Base-by-base conservation (phyloP, 2,329 filamentous ascomycete species). In the Fonsecaea multimorphosa region DNA sequence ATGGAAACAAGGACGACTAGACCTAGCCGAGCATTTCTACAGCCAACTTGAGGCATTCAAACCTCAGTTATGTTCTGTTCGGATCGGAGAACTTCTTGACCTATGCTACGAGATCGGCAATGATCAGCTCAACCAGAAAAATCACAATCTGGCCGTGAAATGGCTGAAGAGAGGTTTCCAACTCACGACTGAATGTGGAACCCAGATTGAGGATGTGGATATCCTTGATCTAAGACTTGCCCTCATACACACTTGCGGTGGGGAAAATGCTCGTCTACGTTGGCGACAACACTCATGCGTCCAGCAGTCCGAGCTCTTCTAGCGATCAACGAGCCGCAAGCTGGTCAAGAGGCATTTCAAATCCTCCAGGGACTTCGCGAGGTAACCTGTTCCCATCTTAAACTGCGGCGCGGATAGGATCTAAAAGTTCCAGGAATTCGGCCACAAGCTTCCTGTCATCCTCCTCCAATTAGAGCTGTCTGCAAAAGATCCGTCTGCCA, bases 1-100 rank as follows among this genome's bases (percentile, higher is more conserved):
- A 32, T 96, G 89, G 88, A 87, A 88, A 71, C 88, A 93, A 73
- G 83, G 86, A 46, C 86, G 89, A 46, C 81, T 90, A 14, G 90
- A 94, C 64, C 85, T 93, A 55, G 91, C 91, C 31, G 91, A 96
- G 61, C 87, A 92, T 75, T 87, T 95, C 82, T 93, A 89, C 76
- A 77, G 77, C 38, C 91, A 91, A 71, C 77, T 86, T 54, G 71
- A 78, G 67, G n/a, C 75, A 78, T 9, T 76, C 71, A 40, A 73
- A 72, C 24, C 72, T 59, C 61, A 74, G 0, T 74, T 86, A 1
- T 83, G 88, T 51, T 76, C 83, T 0, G 68, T 76, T 1, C 82
- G 82, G 1, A 81, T 84, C 1, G 89, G 93, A 74, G 82, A 80
- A 40, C 77, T 93, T 51, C 84, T 88, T 3, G 88, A 92, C 71